Base-by-base conservation (phyloP, 2,329 filamentous ascomycete species). In the Magnaporthiopsis rhizophila region DNA sequence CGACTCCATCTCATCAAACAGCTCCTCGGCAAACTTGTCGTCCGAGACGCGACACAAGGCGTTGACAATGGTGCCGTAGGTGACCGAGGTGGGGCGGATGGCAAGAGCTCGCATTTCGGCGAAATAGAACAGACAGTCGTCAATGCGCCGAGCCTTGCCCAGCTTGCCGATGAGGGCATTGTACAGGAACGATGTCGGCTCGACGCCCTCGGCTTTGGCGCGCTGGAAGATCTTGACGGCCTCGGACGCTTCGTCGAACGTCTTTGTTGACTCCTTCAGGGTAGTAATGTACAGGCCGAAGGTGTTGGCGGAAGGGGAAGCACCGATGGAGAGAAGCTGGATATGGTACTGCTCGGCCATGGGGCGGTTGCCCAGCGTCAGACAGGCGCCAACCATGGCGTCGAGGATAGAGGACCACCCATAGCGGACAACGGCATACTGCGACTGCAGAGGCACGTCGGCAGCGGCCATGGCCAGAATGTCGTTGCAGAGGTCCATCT, bases 221-320 rank as follows among this genome's bases (percentile, higher is more conserved):
- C 92, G 91, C 72, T 95, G 89, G 82, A 99, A 99, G 76, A 99
- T 97, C 79, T 96, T 96, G 73, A 98, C 89, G 64, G 95, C 95
- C 76, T 98, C 95, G 11, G 92, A 92, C 13, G 95, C 95, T 76
- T 99, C 95, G 72, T 99, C 95, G 69, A 97, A 98, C 0, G 93
- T 98, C 85, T 96, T 97, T 69, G 92, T 92, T 0, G 92, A 96
- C 73, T 97, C 94, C 80, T 98, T 97, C 67, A 99, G 82, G 1
- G 94, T 98, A n/a, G 96, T 98, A 78, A 99, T 99, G 83, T 98
- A 99, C 24, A 99, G 85, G 66, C 95, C 95, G 70, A 96, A 99
- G 0, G 95, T 99, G 81, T 99, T 99, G 58, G 95, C 95, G 2
- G 94, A 96, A 21, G 95, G 95, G 12, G 93, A 89, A 66, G 90